Evolutionary conservation across 768 basidiomycete genomes (phyloP), one percentile per base, ranked within the genome.

Genomic region (Collybiopsis luxurians): DNA sequence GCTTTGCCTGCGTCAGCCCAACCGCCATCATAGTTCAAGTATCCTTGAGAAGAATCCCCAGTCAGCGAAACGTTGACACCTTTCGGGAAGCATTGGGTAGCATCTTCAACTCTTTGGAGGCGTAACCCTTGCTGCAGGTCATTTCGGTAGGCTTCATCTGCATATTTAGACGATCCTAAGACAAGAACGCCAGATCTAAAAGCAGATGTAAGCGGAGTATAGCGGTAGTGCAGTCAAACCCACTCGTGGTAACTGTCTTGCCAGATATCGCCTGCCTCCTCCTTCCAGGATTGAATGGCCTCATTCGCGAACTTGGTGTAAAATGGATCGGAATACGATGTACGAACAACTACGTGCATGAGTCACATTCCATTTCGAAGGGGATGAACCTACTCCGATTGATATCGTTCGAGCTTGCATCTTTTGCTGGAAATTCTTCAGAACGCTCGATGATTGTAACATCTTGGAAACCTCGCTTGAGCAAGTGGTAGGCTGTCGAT

Each of bases 1-100:
- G 88, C 92, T 64, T 86, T 81, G 1, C 79, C 75, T 1, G 95
- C 92, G 64, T 87, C 77, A 2, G 83, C 92, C 95, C 95, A 98
- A 13, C 95, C 95, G 1, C 89, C 83, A 36, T 90, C 85, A 7
- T 72, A 73, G 64, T 94, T 96, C 44, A 89, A 61, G 65, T 89
- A 95, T 1, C 87, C 91, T 23, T 69, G 60, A 31, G 65, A 59
- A 9, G 69, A 54, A 6, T 73, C 67, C 55, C 80, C 75, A 13
- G 70, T 61, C 7, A 69, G 74, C 11, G n/a, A 34, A 2, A 71
- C 65, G 44, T 42, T 62, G 23, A 81, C 75, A 15, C 62, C n/a
- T 17, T 12, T 24, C 9, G 2, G 86, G 82, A 61, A 89, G 86
- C 66, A 59, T n/a, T 75, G 78, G 42, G 87, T 70, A 4, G 73